Conservation (phyloP, 2,329 filamentous ascomycete genomes). For the Tolypocladium tropicale region DNA sequence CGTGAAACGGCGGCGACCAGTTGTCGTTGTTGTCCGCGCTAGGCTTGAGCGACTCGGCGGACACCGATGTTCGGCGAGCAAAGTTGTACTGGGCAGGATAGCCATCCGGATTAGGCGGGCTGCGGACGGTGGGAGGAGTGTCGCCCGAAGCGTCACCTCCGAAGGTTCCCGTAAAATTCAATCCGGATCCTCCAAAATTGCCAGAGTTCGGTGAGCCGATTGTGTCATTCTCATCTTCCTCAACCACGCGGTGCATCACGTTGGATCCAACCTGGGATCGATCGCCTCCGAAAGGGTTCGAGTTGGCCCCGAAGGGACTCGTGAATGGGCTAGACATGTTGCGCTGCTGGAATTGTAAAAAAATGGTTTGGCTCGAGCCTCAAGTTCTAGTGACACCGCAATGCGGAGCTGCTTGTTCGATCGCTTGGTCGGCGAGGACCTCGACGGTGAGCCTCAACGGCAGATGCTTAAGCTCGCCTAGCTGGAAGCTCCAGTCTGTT, state of each 20-base stretch:
- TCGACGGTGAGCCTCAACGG: neutral
- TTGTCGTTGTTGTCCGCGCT: slow-evolving; percentile 73
- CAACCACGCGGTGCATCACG: slow-evolving; percentile 49
- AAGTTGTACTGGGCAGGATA: slow-evolving; percentile 93
- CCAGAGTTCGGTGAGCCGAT: slow-evolving; percentile 48
- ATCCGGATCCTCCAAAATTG: slow-evolving; percentile 21
- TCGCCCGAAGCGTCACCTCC: slow-evolving; percentile 40
- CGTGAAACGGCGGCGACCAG: slow-evolving; percentile 79
- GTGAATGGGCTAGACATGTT: slow-evolving; percentile 70
- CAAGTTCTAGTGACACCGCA: neutral
- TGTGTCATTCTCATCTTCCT: slow-evolving; percentile 73
- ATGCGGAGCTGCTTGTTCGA: neutral
- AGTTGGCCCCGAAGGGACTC: slow-evolving; percentile 55
- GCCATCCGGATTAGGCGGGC: slow-evolving; percentile 49
- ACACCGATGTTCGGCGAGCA: slow-evolving; percentile 87
- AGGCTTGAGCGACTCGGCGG: slow-evolving; percentile 90
- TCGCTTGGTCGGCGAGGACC: neutral
- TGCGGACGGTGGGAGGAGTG: slow-evolving; percentile 33
- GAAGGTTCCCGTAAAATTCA: slow-evolving; percentile 41
- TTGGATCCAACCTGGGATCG: slow-evolving; percentile 23
- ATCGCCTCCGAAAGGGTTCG: slow-evolving; percentile 60
- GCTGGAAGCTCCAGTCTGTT: neutral
- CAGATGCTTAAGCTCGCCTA: neutral
- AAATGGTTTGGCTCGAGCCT: neutral
- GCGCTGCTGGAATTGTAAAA: slow-evolving; percentile 8